Conservation (phyloP, 805 yeast genomes). For the Ogataea allantospora region DNA sequence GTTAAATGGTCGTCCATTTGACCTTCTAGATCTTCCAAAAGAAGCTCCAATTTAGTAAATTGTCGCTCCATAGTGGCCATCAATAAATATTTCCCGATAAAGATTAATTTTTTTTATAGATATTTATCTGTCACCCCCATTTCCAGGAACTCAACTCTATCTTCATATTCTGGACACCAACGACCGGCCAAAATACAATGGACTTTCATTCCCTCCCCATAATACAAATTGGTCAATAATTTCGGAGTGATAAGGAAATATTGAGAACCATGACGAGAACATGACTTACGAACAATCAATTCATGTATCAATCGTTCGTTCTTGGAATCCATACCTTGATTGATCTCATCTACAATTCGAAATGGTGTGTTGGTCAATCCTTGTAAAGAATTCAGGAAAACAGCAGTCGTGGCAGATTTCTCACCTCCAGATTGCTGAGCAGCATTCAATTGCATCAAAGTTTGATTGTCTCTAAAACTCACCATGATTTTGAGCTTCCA, state of each 20-base stretch:
- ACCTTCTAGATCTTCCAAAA: conserved; percentile 18
- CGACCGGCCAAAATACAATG: conserved; percentile 74
- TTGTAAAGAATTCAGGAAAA: conserved; percentile 87
- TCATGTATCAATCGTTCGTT: conserved; percentile 87
- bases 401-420: conserved; percentile 90
- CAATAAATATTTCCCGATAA: neutral
- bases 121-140: conserved; percentile 32
- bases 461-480: conserved; percentile 76
- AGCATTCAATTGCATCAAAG: conserved; percentile 70
- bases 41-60: conserved; percentile 18
- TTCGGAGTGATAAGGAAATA: conserved; percentile 94
- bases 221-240: conserved; percentile 70
- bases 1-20: conserved; percentile 18
- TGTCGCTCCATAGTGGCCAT: conserved; percentile 17
- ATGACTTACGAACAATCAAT: conserved; percentile 81
- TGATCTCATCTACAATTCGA: conserved; percentile 94
- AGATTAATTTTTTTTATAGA: conserved; percentile 5
- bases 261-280: conserved; percentile 57
- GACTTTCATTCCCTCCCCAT: conserved; percentile 76
- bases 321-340: conserved; percentile 97
- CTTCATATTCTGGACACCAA: conserved; percentile 27
- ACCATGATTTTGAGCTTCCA: conserved; percentile 88
- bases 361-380: conserved; percentile 87
- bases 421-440: conserved; percentile 97
- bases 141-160: conserved; percentile 26